phyloP scores from a whole-genome alignment of 768 basidiomycete genomes.

The Russula ochroleuca region DNA sequence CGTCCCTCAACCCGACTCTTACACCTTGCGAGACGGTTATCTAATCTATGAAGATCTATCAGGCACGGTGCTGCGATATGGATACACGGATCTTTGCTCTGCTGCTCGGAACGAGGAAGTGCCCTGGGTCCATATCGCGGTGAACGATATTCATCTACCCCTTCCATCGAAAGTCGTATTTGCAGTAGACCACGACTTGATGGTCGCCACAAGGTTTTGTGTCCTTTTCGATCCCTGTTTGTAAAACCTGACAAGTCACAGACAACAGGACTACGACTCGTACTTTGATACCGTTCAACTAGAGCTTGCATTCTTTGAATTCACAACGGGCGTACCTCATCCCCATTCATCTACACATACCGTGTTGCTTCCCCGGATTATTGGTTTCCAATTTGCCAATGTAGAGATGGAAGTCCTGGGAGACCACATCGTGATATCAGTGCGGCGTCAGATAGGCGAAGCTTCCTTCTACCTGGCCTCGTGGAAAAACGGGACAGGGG shows the following conservation, averaged over 20 bases:
- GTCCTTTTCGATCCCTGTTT: background rate
- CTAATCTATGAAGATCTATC: background rate
- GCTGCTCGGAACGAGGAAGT: background rate
- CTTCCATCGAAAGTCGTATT: background rate
- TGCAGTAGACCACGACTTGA: background rate
- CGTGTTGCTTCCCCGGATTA: background rate
- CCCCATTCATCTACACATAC: too few species aligned
- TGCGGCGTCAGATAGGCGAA: background rate
- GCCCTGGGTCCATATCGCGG: background rate
- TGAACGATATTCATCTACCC: background rate
- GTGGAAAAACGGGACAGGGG: conserved; percentile 8
- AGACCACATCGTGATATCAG: background rate
- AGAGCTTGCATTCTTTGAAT: background rate
- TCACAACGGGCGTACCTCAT: background rate
- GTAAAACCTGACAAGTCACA: background rate
- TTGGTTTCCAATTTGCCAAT: background rate
- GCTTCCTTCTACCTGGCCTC: conserved; percentile 10
- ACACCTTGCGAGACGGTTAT: background rate
- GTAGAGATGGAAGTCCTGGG: background rate
- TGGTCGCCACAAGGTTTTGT: background rate
- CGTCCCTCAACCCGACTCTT: background rate
- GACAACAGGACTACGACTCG: background rate
- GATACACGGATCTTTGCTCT: background rate
- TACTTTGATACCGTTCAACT: background rate
- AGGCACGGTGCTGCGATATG: background rate